Conservation (phyloP, 192 early-diverging fungal genomes). For the Phlyctochytrium planicorne region DNA sequence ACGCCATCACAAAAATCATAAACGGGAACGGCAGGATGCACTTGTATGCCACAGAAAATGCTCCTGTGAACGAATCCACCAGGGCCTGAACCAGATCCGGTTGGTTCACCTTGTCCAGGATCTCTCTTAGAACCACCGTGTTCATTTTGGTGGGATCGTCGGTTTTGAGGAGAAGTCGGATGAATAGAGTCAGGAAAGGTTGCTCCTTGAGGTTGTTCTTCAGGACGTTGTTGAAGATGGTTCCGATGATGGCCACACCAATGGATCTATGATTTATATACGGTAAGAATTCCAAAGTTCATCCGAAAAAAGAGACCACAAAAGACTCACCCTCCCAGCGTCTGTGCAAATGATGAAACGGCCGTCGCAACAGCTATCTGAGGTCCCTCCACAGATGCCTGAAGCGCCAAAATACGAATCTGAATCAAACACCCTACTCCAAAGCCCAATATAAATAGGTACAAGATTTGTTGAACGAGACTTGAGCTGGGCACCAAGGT, state of each 20-base stretch:
- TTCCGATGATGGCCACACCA: slow-evolving; percentile 63
- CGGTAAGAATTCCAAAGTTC: background rate
- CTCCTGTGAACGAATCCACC: background rate
- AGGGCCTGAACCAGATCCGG: background rate
- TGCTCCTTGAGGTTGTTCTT: background rate
- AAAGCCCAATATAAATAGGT: slow-evolving; percentile 67
- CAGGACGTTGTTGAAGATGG: slow-evolving; percentile 61
- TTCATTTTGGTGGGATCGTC: background rate
- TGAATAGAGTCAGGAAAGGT: background rate
- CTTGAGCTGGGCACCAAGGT: slow-evolving; percentile 53
- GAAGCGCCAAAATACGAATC: slow-evolving; percentile 70
- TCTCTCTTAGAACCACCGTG: slow-evolving; percentile 4
- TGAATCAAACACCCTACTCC: slow-evolving; percentile 81
- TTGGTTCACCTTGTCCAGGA: background rate
- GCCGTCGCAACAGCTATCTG: slow-evolving; percentile 75
- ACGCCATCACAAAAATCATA: background rate
- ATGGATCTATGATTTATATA: slow-evolving; percentile 29
- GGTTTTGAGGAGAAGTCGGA: background rate
- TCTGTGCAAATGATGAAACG: slow-evolving; percentile 61
- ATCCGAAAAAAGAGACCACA: background rate
- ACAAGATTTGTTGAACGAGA: slow-evolving; percentile 52
- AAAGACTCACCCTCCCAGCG: slow-evolving; percentile 55
- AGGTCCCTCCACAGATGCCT: slow-evolving; percentile 60
- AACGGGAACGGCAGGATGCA: background rate
- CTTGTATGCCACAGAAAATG: background rate